Evolutionary conservation across 768 basidiomycete genomes (phyloP).

Genomic region (Pulveroboletus ravenelii): DNA sequence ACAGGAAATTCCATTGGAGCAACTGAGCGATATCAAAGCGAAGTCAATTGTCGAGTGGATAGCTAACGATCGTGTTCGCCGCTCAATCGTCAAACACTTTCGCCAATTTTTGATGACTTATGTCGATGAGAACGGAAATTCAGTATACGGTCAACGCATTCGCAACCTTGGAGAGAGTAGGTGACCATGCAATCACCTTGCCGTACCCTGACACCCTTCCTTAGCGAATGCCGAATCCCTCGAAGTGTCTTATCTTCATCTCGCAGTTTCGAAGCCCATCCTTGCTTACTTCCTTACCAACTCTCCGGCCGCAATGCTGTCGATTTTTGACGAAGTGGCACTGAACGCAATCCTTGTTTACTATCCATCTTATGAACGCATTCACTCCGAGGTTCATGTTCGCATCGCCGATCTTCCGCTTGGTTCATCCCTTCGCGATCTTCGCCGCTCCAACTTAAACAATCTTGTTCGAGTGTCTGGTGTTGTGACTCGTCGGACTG

Average conservation of each 20-base stretch:
- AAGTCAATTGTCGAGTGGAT: constrained; percentile 99
- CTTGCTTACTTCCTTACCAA: constrained; percentile 97
- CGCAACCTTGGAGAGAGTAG: constrained; percentile 91
- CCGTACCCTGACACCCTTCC: constrained; percentile 7
- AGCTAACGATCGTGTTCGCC: constrained; percentile 82
- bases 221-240: constrained; percentile 95
- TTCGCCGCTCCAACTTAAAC: constrained; percentile 89
- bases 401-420: constrained; percentile 93
- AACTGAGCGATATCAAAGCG: constrained; percentile 96
- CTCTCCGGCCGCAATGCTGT: constrained; percentile 87
- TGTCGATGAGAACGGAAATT: constrained; percentile 85
- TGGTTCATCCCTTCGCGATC: constrained; percentile 84
- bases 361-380: constrained; percentile 93
- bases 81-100: constrained; percentile 90
- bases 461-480: constrained; percentile 93
- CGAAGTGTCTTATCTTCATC: constrained; percentile 95
- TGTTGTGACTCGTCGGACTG: constrained; percentile 91
- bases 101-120: constrained; percentile 94
- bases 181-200: constrained; percentile 20
- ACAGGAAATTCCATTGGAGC: constrained; percentile 91
- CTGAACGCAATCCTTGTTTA: constrained; percentile 91
- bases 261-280: constrained; percentile 88
- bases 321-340: constrained; percentile 94
- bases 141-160: constrained; percentile 93
- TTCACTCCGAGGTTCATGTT: constrained; percentile 97